Conservation (phyloP, 1,139 yeast genomes). For the Candida sanyaensis region DNA sequence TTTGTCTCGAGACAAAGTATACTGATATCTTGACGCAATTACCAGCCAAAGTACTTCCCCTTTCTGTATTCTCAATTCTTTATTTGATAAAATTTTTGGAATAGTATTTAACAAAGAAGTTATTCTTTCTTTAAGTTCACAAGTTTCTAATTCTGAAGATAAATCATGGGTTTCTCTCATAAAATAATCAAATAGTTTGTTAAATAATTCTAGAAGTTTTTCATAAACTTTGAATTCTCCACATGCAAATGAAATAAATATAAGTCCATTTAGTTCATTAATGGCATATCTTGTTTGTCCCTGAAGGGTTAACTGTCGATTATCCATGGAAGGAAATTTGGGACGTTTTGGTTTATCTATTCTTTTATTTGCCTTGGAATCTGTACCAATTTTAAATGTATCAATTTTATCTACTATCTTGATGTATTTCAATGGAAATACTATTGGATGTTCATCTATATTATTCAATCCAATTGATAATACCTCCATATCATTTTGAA, state of each 20-base stretch:
- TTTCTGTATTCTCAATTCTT: conserved; percentile 41
- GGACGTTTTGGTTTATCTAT: conserved; percentile 43
- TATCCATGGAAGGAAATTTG: conserved; percentile 41
- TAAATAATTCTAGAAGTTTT: conserved; percentile 53
- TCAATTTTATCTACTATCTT: conserved; percentile 32
- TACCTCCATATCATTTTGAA: conserved; percentile 68
- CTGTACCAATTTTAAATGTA: conserved; percentile 28
- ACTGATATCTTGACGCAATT: conserved; percentile 77
- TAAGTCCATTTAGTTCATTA: conserved; percentile 60
- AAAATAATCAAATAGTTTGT: conserved; percentile 64
- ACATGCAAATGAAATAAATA: conserved; percentile 68
- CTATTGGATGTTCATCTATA: conserved; percentile 49
- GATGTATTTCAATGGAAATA: conserved; percentile 60
- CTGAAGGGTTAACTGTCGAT: conserved; percentile 35
- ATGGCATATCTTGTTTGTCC: conserved; percentile 62
- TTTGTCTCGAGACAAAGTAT: conserved; percentile 65
- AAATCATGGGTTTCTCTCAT: conserved; percentile 57
- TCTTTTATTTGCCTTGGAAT: conserved; percentile 12
- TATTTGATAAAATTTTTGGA: conserved; percentile 62
- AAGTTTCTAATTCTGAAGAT: conserved; percentile 60
- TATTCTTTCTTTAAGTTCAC: conserved; percentile 57
- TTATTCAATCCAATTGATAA: conserved; percentile 62
- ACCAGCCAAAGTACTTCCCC: conserved; percentile 39
- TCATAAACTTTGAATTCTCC: conserved; percentile 65
- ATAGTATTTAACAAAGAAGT: conserved; percentile 63